A percentile compares a stretch with the other conserved stretches of the same genome.
Conservation (phyloP, 139 green algal genomes). For the Nannochloris sp. region DNA sequence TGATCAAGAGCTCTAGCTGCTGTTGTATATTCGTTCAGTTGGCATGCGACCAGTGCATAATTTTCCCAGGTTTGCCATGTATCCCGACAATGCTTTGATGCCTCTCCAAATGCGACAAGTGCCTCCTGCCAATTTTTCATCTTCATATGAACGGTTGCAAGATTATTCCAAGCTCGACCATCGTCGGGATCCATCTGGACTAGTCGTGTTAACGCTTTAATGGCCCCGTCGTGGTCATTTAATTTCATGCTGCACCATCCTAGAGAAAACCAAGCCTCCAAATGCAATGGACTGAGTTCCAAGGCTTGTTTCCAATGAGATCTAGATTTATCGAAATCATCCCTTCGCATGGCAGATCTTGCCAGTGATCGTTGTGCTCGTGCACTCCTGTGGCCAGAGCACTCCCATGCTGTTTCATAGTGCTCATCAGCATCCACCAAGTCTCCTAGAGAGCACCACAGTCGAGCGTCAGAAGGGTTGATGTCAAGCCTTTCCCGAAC, state of each 20-base stretch:
- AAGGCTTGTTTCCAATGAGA: constrained; percentile 68
- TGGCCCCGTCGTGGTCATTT: constrained; percentile 22
- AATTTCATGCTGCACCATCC: constrained; percentile 69
- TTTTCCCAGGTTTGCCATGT: constrained; percentile 91
- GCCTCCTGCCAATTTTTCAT: constrained; percentile 21
- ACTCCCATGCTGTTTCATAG: constrained; percentile 73
- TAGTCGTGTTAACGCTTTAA: constrained; percentile 58
- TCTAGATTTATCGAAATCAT: constrained; percentile 42
- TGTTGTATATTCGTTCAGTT: constrained; percentile 17
- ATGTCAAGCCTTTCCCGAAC: constrained; percentile 56
- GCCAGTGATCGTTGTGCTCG: constrained; percentile 71
- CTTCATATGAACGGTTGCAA: constrained; percentile 76
- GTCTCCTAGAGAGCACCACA: constrained; percentile 87
- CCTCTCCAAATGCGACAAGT: constrained; percentile 42
- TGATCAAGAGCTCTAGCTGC: constrained; percentile 39
- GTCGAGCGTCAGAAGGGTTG: constrained; percentile 57
- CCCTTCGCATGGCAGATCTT: constrained; percentile 15
- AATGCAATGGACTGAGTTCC: constrained; percentile 72
- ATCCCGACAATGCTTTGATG: constrained; percentile 59
- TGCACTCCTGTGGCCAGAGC: constrained; percentile 44
- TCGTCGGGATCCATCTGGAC: constrained; percentile 73
- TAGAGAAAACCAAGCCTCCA: constrained; percentile 81
- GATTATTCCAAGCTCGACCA: constrained; percentile 91
- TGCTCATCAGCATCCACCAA: constrained; percentile 55
- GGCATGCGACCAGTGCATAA: constrained; percentile 36